A percentile compares a stretch with the other conserved stretches of the same genome.
phyloP scores from a whole-genome alignment of 768 basidiomycete genomes.

The Amanita pallidorosea region DNA sequence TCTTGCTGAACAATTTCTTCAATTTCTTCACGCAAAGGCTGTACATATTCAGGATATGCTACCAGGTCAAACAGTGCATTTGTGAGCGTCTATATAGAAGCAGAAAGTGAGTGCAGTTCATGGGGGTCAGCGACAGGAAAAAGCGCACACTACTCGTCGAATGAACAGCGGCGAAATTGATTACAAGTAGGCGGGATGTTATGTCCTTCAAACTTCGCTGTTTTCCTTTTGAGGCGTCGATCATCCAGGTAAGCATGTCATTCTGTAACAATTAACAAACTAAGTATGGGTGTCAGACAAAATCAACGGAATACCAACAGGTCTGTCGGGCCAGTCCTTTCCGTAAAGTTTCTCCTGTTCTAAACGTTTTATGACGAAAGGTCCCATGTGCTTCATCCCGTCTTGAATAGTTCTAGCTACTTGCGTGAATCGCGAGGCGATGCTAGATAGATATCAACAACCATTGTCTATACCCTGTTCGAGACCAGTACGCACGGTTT shows the following conservation, averaged over 20 bases:
- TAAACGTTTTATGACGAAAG: slow-evolving; percentile 16
- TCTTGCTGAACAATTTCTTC: slow-evolving; percentile 22
- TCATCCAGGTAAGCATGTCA: slow-evolving; percentile 36
- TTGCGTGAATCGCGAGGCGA: slow-evolving; percentile 9
- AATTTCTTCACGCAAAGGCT: slow-evolving; percentile 31
- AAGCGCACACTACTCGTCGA: slow-evolving; percentile 28
- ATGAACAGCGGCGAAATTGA: slow-evolving; percentile 33
- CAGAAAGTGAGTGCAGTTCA: background rate
- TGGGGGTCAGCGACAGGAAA: background rate
- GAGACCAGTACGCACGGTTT: slow-evolving; percentile 11
- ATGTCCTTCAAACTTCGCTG: slow-evolving; percentile 17
- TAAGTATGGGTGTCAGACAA: background rate
- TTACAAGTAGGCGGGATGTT: slow-evolving; percentile 20
- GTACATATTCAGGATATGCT: slow-evolving; percentile 19
- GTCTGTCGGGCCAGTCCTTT: slow-evolving; percentile 18
- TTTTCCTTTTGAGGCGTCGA: slow-evolving; percentile 23
- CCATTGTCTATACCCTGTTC: background rate
- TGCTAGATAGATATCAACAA: slow-evolving; percentile 5
- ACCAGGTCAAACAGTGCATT: slow-evolving; percentile 28
- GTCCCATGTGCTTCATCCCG: slow-evolving; percentile 15
- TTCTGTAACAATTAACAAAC: slow-evolving; percentile 21
- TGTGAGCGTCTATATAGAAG: slow-evolving; percentile 24
- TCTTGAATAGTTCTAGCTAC: slow-evolving; percentile 3
- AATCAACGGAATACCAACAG: slow-evolving; percentile 10
- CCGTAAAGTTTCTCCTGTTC: slow-evolving; percentile 15